Evolutionary conservation across 2,329 filamentous ascomycete genomes (phyloP), one percentile per base, ranked within the genome.

Genomic region (Colletotrichum noveboracense): DNA sequence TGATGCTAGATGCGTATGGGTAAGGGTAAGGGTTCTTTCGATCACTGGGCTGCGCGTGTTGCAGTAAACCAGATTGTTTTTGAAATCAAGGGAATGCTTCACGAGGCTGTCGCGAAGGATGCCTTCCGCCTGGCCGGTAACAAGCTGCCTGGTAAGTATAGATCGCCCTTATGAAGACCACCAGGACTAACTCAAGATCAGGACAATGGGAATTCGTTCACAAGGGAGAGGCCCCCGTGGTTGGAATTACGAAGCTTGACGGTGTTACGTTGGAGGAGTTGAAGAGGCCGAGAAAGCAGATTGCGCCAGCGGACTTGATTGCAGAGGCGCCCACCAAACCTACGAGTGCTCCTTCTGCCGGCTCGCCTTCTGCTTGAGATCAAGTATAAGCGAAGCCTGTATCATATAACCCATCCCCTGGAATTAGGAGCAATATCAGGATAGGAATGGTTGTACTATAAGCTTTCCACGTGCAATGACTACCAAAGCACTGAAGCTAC

Each of bases 21-120:
- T 84, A 99, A 98, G 87, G 97, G 97, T 86, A 99, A 99, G 85
- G 97, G 97, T 80, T 94, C 93, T 77, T 98, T 99, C 83, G 97
- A 99, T 84, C 95, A 98, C 83, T 99, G 97, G 97, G 96, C 96
- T 6, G 92, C 94, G 26, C 93, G 96, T 85, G 93, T 98, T 79
- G 93, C 95, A 10, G 95, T 98, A 67, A 98, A 94, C 86, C 95
- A 97, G 84, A 92, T 99, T 65, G 88, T 98, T 24, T 97, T 99
- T 79, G 97, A 99, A 86, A 87, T 99, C 79, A 96, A 95, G 85
- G 97, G 97, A 61, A 92, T 96, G 80, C 83, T 98, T 78, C 97
- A 99, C 90, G 97, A 99, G 88, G 95, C 98, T 87, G 93, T 99
- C 78, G 96, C 95, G 26, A 92, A 93, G 79, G 97, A 99, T 88